Evolutionary conservation across 805 yeast species (phyloP), one percentile per base, ranked within the genome.

Genomic region (Wickerhamomyces bovis): DNA sequence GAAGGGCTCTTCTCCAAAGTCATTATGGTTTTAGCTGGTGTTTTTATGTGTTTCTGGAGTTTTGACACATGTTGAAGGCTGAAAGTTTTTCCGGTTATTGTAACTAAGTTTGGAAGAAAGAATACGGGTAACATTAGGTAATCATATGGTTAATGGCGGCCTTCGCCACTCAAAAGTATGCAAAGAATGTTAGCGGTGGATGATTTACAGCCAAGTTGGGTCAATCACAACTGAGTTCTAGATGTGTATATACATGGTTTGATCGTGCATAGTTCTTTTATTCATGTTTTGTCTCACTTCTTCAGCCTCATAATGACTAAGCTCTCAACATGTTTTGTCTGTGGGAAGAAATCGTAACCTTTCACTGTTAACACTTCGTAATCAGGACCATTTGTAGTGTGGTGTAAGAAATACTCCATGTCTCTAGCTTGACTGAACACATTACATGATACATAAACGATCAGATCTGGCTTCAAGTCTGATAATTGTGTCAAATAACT

Each of bases 401-500:
- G 72, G 46, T 75, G 77, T 46, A 89, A 63, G 58, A 92, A 86
- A 69, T 79, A 89, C 52, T 85, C 87, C 41, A 92, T 63, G 62
- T 92, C 99, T 56, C 98, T 73, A 2, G 98, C 98, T 67, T 92
- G 99, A n/a, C 96, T 87, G 67, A 90, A 97, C 41, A 92, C 99
- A 63, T 92, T 92, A 69, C 99, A 92, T 45, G 96, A 87, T 46
- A 92, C 83, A 66, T 92, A 92, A 15, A 94, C 89, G 45, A 94
- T 80, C 53, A 82, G 78, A 19, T 82, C 82, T 4, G 99, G 98
- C 48, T 76, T 71, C 67, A 86, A 92, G 6, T 71, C 82, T n/a
- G 95, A 77, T 46, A 92, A 71, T 69, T 92, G 99, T 47, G 80
- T 78, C 65, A 92, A 70, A 58, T 90, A 92, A 16, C 79, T 78